Evolutionary conservation across 805 yeast genomes (phyloP).

Genomic region (Metschnikowia arizonensis): DNA sequence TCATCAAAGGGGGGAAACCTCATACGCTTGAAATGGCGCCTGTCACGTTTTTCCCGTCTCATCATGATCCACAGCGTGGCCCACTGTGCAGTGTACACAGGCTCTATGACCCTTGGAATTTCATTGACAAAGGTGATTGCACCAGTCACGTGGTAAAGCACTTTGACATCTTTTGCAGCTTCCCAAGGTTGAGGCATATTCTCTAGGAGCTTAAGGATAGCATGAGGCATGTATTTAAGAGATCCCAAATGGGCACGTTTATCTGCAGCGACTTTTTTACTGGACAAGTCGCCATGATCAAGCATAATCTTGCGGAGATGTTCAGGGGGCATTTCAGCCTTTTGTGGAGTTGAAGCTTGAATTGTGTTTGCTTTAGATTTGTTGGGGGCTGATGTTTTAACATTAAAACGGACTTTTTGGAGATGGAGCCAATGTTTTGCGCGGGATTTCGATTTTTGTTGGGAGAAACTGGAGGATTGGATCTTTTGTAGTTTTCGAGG

Average conservation of each 20-base stretch:
- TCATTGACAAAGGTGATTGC: conserved; percentile 96
- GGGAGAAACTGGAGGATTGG: background rate
- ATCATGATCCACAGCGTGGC: conserved; percentile 86
- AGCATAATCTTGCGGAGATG: conserved; percentile 80
- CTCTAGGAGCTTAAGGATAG: conserved; percentile 80
- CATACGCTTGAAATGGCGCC: conserved; percentile 86
- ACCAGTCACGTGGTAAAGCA: conserved; percentile 84
- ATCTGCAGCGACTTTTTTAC: conserved; percentile 74
- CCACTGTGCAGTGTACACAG: conserved; percentile 93
- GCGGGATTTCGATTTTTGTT: conserved; percentile 37
- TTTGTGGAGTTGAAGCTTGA: conserved; percentile 42
- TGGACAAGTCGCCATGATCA: conserved; percentile 81
- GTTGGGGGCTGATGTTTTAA: background rate
- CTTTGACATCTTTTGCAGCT: conserved; percentile 74
- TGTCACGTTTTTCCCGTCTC: conserved; percentile 91
- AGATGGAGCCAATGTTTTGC: conserved; percentile 57
- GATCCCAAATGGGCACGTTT: conserved; percentile 88
- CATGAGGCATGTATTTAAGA: conserved; percentile 92
- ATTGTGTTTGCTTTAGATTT: conserved; percentile 41
- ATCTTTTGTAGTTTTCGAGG: conserved; percentile 12
- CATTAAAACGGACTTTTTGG: conserved; percentile 55
- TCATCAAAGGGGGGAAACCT: conserved; percentile 96
- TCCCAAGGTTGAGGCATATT: conserved; percentile 99
- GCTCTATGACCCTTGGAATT: conserved; percentile 85
- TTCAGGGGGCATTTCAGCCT: conserved; percentile 88